Conservation (phyloP, 176 grass and related monocot species). For the Oropetium thomaeum region DNA sequence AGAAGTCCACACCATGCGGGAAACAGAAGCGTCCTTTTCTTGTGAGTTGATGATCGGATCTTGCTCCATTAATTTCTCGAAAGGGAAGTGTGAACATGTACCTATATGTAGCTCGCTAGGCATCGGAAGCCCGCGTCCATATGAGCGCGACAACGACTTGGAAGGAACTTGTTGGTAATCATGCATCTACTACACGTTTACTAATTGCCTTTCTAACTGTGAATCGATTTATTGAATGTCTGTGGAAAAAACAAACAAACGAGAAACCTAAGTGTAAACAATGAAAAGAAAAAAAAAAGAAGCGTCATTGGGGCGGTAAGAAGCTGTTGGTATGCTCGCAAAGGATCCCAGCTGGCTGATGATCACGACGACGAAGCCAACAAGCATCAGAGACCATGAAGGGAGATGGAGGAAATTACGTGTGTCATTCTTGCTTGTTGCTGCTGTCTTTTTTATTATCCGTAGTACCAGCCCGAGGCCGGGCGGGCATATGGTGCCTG, state of each 20-base stretch:
- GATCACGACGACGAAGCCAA: neutral
- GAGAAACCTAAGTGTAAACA: too few species aligned
- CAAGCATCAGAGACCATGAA: neutral
- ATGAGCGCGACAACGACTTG: neutral
- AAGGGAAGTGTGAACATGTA: constrained; percentile 36
- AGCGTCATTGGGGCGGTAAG: neutral
- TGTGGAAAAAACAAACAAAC: too few species aligned
- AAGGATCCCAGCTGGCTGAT: neutral
- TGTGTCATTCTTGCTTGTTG: constrained; percentile 12
- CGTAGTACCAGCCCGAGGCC: too few species aligned
- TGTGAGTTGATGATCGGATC: neutral
- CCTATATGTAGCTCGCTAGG: neutral
- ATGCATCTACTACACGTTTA: constrained; percentile 21
- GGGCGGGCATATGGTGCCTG: neutral
- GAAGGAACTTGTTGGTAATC: too few species aligned
- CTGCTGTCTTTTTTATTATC: neutral
- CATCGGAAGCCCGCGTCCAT: constrained; percentile 1
- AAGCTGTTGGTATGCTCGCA: neutral
- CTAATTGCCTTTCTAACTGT: neutral
- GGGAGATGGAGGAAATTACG: neutral
- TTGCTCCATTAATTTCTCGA: constrained; percentile 9
- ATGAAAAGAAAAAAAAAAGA: neutral
- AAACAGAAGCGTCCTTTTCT: neutral
- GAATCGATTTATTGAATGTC: neutral
- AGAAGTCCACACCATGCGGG: neutral